Percentiles rank a stretch among this genome's conserved stretches.
Conservation (phyloP, 495 filamentous ascomycete genomes). For the Aspergillus diversus region DNA sequence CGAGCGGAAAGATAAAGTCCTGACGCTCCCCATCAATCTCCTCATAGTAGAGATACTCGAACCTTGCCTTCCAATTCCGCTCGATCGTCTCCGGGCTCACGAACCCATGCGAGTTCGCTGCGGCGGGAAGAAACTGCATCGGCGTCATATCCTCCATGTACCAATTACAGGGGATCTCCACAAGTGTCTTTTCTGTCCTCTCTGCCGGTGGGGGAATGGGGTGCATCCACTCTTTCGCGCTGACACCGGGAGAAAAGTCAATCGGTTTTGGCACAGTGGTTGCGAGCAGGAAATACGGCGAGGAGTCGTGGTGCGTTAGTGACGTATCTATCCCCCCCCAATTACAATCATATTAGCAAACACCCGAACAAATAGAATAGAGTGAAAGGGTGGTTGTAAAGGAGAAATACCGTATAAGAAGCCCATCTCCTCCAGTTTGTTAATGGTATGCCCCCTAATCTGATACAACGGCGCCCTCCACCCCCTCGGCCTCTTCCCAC, state of each 20-base stretch:
- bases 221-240: conserved; percentile 53
- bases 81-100: conserved; percentile 49
- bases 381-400: neutral
- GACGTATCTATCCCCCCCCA: conserved; percentile 1
- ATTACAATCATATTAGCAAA: neutral
- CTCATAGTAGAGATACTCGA: conserved; percentile 34
- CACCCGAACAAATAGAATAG: too few relatives aligned
- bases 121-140: conserved; percentile 48
- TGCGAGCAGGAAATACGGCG: conserved; percentile 46
- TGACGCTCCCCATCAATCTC: conserved; percentile 18
- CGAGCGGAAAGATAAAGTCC: conserved; percentile 39
- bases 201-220: conserved; percentile 36
- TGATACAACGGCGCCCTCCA: conserved; percentile 65
- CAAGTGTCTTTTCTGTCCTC: conserved; percentile 31
- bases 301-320: conserved; percentile 44
- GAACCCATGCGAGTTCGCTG: conserved; percentile 48
- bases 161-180: conserved; percentile 53
- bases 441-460: conserved; percentile 56
- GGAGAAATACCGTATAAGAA: conserved; percentile 54
- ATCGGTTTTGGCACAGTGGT: conserved; percentile 41
- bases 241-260: conserved; percentile 40
- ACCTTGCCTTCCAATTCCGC: conserved; percentile 52
- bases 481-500: conserved; percentile 56
- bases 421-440: conserved; percentile 55
- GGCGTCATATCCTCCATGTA: conserved; percentile 55